Evolutionary conservation across 106 monocot species (phyloP), one percentile per base, ranked within the genome.

Genomic region (Dioscorea alata): DNA sequence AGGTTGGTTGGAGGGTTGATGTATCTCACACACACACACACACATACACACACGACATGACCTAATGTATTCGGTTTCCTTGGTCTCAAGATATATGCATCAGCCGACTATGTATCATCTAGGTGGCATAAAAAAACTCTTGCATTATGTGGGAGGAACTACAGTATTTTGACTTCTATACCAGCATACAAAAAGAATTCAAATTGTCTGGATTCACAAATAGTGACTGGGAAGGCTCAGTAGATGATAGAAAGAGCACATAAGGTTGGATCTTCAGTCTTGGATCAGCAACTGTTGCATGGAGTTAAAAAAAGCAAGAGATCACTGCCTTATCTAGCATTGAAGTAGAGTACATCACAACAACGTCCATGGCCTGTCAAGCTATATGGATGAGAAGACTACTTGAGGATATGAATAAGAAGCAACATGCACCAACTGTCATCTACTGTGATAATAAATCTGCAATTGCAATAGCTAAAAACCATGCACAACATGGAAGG

Each of bases 11-110:
- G 74, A 7, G 59, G 69, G 49, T 80, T 80, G 32, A 63, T 73
- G 62, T 79, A 79, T 63, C 28, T 73, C 19, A 69, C 53, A n/a
- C n/a, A n/a, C n/a, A n/a, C n/a, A n/a, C n/a, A n/a, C n/a, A n/a
- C n/a, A n/a, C n/a, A n/a, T n/a, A 13, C 34, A 61, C 53, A 79
- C 69, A 74, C 69, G 79, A 25, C 79, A 73, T 61, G 48, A 80
- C 23, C 69, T 80, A 61, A 64, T 65, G 64, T 52, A 74, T 80
- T 34, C 28, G 25, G 74, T 79, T 32, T 58, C 63, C 52, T 23
- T 80, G 1, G 57, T 70, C 0, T 65, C 49, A 12, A 74, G 64
- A 65, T 70, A 64, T 28, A 74, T 70, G 74, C 48, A 74, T 18
- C 32, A 32, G 54, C 63, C 74, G 17, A 69, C 33, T 48, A 49